Evolutionary conservation across 192 early-diverging fungal species (phyloP).

Genomic region (Rhizophagus sp.): DNA sequence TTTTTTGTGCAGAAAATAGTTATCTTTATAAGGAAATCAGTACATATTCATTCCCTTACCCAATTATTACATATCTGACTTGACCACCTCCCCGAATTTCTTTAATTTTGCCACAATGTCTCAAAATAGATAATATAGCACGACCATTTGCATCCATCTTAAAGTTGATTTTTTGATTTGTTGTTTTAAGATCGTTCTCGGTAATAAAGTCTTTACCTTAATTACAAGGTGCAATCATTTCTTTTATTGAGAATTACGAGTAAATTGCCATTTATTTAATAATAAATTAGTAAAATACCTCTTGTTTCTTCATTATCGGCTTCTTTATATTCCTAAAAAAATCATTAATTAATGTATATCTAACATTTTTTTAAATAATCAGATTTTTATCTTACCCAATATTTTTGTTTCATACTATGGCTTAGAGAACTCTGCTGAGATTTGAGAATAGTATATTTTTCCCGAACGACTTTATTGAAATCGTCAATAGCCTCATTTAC

Average conservation of each 20-base stretch:
- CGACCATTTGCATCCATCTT: slow-evolving; percentile 17
- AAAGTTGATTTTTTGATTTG: slow-evolving; percentile 17
- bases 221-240: background rate
- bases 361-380: background rate
- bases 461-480: slow-evolving; percentile 13
- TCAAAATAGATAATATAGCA: slow-evolving; percentile 10
- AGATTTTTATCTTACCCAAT: background rate
- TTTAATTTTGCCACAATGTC: slow-evolving; percentile 20
- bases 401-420: slow-evolving; percentile 1
- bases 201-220: slow-evolving; percentile 21
- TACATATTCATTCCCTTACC: background rate
- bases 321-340: slow-evolving; percentile 15
- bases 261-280: background rate
- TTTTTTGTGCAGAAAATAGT: no score
- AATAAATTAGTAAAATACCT: background rate
- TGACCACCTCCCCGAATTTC: slow-evolving; percentile 25
- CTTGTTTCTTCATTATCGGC: slow-evolving; percentile 24
- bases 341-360: background rate
- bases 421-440: background rate
- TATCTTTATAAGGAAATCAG: no score
- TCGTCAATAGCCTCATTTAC: slow-evolving; percentile 27
- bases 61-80: background rate
- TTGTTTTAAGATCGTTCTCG: slow-evolving; percentile 16
- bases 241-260: background rate
- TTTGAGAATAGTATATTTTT: slow-evolving; percentile 23